These are phyloP conservation scores for Exutisphaerella laricina DNA, from an alignment of 2,329 filamentous ascomycete genomes.

Conservation along the genomic window DNA sequence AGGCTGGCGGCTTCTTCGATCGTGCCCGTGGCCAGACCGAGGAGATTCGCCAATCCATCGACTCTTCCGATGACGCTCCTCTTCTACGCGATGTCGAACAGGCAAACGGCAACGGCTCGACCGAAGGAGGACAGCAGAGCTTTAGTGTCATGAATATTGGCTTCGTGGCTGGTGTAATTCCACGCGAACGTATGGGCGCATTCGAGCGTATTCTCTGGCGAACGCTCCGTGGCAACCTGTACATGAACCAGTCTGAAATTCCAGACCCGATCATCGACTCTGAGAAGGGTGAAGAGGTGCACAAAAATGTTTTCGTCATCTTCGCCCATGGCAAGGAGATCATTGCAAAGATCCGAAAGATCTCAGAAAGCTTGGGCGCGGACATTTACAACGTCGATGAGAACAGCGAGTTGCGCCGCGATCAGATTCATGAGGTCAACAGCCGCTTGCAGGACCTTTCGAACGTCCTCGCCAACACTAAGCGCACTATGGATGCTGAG, in stretches of 20 bases:
- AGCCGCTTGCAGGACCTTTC: conserved; percentile 83
- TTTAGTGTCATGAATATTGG: conserved; percentile 99
- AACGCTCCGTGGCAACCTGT: conserved; percentile 92
- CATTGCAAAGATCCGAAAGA: conserved; percentile 97
- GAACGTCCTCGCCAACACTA: conserved; percentile 90
- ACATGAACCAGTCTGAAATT: conserved; percentile 99
- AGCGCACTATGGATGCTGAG: conserved; percentile 87
- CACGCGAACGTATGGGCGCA: conserved; percentile 82
- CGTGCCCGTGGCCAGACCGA: conserved; percentile 93
- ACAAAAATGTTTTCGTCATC: conserved; percentile 99
- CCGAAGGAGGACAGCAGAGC: conserved; percentile 30
- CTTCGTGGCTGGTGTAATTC: conserved; percentile 94
- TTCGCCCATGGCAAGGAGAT: conserved; percentile 99
- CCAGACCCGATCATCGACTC: conserved; percentile 88
- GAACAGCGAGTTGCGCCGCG: conserved; percentile 88
- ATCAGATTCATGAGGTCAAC: conserved; percentile 98
- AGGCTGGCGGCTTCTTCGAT: conserved; percentile 97
- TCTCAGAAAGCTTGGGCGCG: conserved; percentile 93
- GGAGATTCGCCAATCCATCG: conserved; percentile 85
- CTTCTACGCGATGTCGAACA: conserved; percentile 90
- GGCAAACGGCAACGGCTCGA: conserved; percentile 42
- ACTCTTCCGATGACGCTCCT: conserved; percentile 83
- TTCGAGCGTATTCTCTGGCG: conserved; percentile 98
- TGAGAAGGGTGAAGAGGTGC: conserved; percentile 80
- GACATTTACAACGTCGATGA: conserved; percentile 96